phyloP scores from a whole-genome alignment of 176 grass and related monocot genomes.

The Oryza glaberrima region DNA sequence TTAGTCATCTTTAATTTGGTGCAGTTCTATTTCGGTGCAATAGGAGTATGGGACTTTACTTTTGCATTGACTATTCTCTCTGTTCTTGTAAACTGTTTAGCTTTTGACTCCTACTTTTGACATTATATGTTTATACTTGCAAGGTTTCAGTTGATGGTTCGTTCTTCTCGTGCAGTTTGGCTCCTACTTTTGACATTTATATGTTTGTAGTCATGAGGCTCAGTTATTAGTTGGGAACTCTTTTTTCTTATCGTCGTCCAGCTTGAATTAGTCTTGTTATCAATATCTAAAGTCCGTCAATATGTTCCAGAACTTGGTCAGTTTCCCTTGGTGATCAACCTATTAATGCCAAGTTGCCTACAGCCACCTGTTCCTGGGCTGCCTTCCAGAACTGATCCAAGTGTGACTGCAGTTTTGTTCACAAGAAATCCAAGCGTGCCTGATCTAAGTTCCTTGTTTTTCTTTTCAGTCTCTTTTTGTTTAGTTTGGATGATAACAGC shows the following conservation, averaged over 20 bases:
- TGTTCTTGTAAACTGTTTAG: background rate
- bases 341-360: background rate
- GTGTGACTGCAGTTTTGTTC: background rate
- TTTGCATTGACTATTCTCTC: background rate
- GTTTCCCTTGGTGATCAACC: background rate
- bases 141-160: background rate
- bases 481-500: background rate
- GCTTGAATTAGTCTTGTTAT: background rate
- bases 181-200: background rate
- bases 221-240: background rate
- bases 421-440: background rate
- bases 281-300: background rate
- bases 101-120: background rate
- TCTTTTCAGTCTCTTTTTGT: background rate
- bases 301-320: background rate
- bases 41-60: background rate
- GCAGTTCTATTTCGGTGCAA: background rate
- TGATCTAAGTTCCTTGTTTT: background rate
- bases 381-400: background rate
- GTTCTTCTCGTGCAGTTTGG: background rate
- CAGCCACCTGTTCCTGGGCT: background rate
- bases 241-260: background rate
- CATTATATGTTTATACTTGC: background rate
- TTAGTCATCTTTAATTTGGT: background rate
- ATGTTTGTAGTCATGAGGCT: conserved; percentile 4